Conservation (phyloP, 1,139 yeast genomes). For the Hanseniaspora uvarum region DNA sequence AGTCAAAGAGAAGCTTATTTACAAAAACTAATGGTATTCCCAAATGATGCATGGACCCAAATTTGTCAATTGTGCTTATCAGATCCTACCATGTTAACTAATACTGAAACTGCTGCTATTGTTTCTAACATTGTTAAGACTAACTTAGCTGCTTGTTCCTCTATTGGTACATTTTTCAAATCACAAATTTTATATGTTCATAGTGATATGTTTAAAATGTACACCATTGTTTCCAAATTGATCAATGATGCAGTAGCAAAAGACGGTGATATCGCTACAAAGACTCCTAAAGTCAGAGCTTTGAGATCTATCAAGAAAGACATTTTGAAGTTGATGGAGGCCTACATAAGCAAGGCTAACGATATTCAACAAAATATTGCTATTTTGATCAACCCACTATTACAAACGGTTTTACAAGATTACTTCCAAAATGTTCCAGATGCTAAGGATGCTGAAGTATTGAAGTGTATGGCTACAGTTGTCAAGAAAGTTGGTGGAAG, state of each 20-base stretch:
- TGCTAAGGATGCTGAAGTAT: slow-evolving; percentile 95
- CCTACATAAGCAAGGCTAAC: slow-evolving; percentile 77
- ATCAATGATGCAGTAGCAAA: slow-evolving; percentile 68
- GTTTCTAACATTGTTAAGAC: slow-evolving; percentile 90
- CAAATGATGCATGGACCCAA: slow-evolving; percentile 89
- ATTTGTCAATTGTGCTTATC: slow-evolving; percentile 80
- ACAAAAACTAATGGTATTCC: slow-evolving; percentile 73
- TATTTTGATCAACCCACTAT: slow-evolving; percentile 72
- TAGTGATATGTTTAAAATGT: slow-evolving; percentile 79
- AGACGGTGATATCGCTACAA: slow-evolving; percentile 80
- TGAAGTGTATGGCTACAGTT: slow-evolving; percentile 86
- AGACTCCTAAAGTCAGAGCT: slow-evolving; percentile 91
- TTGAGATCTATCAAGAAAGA: slow-evolving; percentile 94
- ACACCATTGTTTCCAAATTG: slow-evolving; percentile 83
- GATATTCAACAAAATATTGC: slow-evolving; percentile 77
- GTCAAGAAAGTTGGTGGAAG: slow-evolving; percentile 76
- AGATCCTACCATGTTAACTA: slow-evolving; percentile 72
- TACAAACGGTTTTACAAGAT: slow-evolving; percentile 80
- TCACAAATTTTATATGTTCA: slow-evolving; percentile 81
- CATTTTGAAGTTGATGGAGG: slow-evolving; percentile 77
- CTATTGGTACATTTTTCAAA: slow-evolving; percentile 85
- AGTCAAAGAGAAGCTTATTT: slow-evolving; percentile 63
- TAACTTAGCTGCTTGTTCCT: slow-evolving; percentile 84
- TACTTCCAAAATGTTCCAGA: slow-evolving; percentile 83
- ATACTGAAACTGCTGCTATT: slow-evolving; percentile 81